These are phyloP conservation scores for Boletellus deceptivus DNA, from an alignment of 1,284 basidiomycete genomes.

Conservation along the genomic window DNA sequence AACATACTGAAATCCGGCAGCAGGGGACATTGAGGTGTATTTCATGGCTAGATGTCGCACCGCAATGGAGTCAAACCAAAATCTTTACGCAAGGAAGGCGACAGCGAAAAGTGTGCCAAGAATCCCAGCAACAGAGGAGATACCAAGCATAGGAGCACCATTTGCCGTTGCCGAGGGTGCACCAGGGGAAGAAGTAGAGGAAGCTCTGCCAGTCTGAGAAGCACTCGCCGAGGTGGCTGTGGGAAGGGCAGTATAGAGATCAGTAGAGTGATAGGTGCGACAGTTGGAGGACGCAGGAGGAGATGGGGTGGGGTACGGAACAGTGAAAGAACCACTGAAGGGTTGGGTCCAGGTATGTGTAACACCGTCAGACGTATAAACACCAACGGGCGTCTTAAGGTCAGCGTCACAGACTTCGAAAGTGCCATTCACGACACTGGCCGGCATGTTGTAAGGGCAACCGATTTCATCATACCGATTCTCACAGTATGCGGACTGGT, in stretches of 20 bases:
- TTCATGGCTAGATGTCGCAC: slow-evolving; percentile 8
- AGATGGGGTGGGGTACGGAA: slow-evolving; percentile 53
- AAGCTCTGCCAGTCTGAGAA: slow-evolving; percentile 7
- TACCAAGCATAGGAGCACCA: slow-evolving; percentile 36
- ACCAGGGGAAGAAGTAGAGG: slow-evolving; percentile 26
- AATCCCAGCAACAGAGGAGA: slow-evolving; percentile 40
- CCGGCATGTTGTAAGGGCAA: slow-evolving; percentile 68
- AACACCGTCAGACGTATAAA: slow-evolving; percentile 18
- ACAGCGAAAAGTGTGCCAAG: slow-evolving; percentile 47
- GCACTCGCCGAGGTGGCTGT: slow-evolving; percentile 18
- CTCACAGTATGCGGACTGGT: slow-evolving; percentile 50
- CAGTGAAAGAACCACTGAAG: slow-evolving; percentile 33
- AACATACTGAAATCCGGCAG: not conserved
- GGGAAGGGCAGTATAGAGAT: slow-evolving; percentile 41
- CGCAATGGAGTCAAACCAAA: not conserved
- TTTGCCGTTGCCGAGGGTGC: slow-evolving; percentile 27
- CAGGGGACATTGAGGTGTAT: not conserved
- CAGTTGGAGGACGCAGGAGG: slow-evolving; percentile 68
- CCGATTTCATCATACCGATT: slow-evolving; percentile 66
- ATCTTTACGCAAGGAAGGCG: slow-evolving; percentile 43
- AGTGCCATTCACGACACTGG: slow-evolving; percentile 49
- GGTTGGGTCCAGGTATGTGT: slow-evolving; percentile 30
- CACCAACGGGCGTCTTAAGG: slow-evolving; percentile 37
- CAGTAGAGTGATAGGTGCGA: slow-evolving; percentile 49
- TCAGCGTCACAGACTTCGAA: slow-evolving; percentile 67